These are phyloP conservation scores for Thelephora ganbajun DNA, from an alignment of 768 basidiomycete genomes.

Conservation along the genomic window DNA sequence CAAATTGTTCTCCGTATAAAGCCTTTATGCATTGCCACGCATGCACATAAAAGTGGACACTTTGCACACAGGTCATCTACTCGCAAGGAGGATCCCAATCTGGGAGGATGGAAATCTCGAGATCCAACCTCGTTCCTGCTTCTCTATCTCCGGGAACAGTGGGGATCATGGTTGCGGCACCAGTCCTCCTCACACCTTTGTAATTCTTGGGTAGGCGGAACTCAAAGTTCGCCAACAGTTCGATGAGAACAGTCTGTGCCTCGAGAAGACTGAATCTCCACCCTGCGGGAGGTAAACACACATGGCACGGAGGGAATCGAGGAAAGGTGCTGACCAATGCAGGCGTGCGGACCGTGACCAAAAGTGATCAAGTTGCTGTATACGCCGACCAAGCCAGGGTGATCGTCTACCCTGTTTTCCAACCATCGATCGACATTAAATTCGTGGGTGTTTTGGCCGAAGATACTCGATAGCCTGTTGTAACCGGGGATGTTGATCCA, in stretches of 20 bases:
- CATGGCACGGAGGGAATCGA: neutral
- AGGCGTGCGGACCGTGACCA: neutral
- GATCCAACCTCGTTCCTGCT: neutral
- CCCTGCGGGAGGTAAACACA: neutral
- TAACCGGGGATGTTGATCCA: conserved; percentile 15
- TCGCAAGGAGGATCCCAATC: too few relatives aligned
- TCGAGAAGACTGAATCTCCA: conserved; percentile 21
- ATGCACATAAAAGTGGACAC: too few relatives aligned
- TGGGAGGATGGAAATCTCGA: neutral
- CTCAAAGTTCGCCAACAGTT: conserved; percentile 39
- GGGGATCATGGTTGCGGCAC: conserved; percentile 20
- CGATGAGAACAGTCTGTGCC: conserved; percentile 42
- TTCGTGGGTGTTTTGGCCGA: conserved; percentile 18
- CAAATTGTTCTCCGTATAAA: too few relatives aligned
- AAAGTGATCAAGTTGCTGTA: neutral
- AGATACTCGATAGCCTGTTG: conserved; percentile 16
- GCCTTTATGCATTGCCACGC: too few relatives aligned
- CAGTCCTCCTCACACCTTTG: conserved; percentile 16
- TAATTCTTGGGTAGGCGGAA: conserved; percentile 22
- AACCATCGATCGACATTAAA: conserved; percentile 18
- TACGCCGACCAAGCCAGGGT: conserved; percentile 4
- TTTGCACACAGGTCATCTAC: too few relatives aligned
- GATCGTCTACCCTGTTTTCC: conserved; percentile 6
- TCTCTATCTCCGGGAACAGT: conserved; percentile 17
- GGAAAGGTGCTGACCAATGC: neutral